Conservation (phyloP, 2,329 filamentous ascomycete genomes). For the Incumbomyces delicatus region DNA sequence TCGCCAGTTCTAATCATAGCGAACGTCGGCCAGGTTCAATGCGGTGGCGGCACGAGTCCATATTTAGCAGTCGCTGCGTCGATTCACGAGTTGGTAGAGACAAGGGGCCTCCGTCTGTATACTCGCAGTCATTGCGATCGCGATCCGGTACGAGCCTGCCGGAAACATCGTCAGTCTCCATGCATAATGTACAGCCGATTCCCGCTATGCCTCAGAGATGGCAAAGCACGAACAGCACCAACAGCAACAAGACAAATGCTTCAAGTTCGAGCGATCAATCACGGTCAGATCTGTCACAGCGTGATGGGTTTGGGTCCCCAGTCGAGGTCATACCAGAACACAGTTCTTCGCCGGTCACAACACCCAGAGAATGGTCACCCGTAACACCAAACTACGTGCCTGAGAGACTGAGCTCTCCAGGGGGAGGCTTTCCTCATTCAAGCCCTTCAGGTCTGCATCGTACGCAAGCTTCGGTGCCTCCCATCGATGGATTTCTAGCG, state of each 20-base stretch:
- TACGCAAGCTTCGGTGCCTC: too few species aligned
- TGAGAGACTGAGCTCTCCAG: not conserved
- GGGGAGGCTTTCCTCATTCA: too few species aligned
- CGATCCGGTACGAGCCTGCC: slow-evolving; percentile 7
- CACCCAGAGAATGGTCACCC: slow-evolving; percentile 8
- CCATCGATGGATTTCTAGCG: slow-evolving; percentile 15
- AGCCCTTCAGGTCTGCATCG: too few species aligned
- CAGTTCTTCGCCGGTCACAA: slow-evolving; percentile 6
- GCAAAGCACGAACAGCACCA: not conserved
- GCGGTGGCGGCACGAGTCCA: not conserved
- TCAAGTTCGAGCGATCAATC: not conserved
- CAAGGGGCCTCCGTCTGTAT: not conserved
- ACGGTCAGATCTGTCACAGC: not conserved
- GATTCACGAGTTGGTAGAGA: not conserved
- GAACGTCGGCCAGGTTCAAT: not conserved
- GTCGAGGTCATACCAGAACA: slow-evolving; percentile 9
- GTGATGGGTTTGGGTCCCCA: not conserved
- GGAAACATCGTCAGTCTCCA: slow-evolving; percentile 5
- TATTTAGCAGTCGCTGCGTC: not conserved
- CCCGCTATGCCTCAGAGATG: not conserved
- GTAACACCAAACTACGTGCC: slow-evolving; percentile 4
- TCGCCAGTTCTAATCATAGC: not conserved
- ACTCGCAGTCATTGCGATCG: slow-evolving; percentile 3
- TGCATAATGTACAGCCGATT: not conserved
- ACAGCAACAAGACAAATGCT: not conserved